Evolutionary conservation across 306 rosid genomes (phyloP).

Genomic region (Malus fusca): DNA sequence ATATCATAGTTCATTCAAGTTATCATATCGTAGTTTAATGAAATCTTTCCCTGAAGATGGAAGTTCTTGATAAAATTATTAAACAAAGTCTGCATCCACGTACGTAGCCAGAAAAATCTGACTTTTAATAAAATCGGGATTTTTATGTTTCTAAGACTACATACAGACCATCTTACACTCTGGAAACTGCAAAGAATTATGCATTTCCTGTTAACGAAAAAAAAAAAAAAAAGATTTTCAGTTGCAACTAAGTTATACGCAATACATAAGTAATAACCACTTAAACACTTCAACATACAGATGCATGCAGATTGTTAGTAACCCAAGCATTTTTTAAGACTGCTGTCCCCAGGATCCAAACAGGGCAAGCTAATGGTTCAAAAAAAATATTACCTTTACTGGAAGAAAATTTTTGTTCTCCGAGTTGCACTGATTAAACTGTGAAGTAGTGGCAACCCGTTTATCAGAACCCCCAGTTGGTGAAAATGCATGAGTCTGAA

Average conservation of each 20-base stretch:
- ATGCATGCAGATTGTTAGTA: background rate
- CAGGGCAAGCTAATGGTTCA: background rate
- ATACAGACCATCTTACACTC: background rate
- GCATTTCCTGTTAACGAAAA: background rate
- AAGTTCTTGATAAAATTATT: background rate
- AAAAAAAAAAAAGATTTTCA: background rate
- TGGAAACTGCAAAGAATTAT: background rate
- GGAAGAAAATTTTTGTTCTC: constrained; percentile 17
- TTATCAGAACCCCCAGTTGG: constrained; percentile 28
- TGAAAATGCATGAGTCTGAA: constrained; percentile 22
- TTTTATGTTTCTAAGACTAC: background rate
- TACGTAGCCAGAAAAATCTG: background rate
- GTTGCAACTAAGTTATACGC: background rate
- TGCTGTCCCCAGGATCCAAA: background rate
- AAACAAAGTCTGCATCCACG: background rate
- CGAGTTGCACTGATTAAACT: constrained; percentile 27
- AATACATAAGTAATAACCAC: background rate
- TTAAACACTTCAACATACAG: background rate
- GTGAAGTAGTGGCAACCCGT: constrained; percentile 16
- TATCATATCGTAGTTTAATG: background rate
- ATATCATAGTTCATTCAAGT: background rate
- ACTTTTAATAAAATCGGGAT: background rate
- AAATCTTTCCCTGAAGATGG: background rate
- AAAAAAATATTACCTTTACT: constrained; percentile 35
- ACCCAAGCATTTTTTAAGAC: background rate